phyloP scores from a whole-genome alignment of 306 rosid species.

The Cucurbita pepo region DNA sequence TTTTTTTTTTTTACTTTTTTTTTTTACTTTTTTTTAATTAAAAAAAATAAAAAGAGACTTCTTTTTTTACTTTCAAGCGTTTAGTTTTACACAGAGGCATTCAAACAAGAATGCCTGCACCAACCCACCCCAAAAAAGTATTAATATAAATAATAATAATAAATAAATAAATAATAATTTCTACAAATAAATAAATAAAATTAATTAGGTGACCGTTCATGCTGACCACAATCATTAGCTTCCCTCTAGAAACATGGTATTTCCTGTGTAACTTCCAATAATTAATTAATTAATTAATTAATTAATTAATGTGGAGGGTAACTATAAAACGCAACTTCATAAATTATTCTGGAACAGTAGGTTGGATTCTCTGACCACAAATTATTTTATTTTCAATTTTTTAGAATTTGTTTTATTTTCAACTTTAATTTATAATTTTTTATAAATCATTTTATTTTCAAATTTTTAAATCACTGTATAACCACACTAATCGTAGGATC shows the following conservation, averaged over 20 bases:
- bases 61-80: not conserved
- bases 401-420: not conserved
- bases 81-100: not conserved
- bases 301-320: not conserved
- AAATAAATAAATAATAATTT: not conserved
- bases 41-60: no score
- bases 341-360: not conserved
- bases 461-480: no score
- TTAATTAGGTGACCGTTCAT: not conserved
- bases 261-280: not conserved
- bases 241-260: not conserved
- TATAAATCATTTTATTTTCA: no score
- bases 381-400: not conserved
- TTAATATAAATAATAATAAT: not conserved
- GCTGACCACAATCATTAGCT: not conserved
- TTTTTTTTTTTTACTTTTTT: not conserved
- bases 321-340: not conserved
- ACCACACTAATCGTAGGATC: no score
- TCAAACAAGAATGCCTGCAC: not conserved
- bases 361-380: constrained; percentile 4
- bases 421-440: no score
- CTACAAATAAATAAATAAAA: not conserved
- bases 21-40: not conserved
- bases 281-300: not conserved
- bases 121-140: not conserved